Conservation (phyloP, 257 asterid species). For the Craterostigma plantagineum region DNA sequence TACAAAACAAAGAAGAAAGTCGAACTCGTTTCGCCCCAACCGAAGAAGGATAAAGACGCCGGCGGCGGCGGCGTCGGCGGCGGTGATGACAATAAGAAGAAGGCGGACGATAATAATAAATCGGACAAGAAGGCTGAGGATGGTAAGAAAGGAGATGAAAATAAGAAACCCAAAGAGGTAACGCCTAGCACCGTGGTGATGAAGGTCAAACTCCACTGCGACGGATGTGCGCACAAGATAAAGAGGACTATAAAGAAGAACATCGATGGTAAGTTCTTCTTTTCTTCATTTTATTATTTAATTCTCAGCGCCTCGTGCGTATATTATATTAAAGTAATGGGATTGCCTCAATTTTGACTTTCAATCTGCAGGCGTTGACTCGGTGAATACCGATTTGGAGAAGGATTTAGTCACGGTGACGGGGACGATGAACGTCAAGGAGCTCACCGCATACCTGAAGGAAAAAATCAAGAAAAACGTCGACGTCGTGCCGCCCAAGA, state of each 20-base stretch:
- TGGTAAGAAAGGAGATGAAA: too few relatives aligned
- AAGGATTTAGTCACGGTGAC: slow-evolving; percentile 60
- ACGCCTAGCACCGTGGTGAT: slow-evolving; percentile 25
- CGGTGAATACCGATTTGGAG: slow-evolving; percentile 27
- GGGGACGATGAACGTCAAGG: slow-evolving; percentile 69
- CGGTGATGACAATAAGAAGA: slow-evolving; percentile 26
- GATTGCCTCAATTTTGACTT: too few relatives aligned
- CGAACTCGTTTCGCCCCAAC: slow-evolving; percentile 60
- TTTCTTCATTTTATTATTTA: too few relatives aligned
- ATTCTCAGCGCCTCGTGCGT: too few relatives aligned
- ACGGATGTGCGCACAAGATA: slow-evolving; percentile 76
- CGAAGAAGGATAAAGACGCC: slow-evolving; percentile 38
- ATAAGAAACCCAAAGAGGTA: neutral
- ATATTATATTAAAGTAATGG: too few relatives aligned
- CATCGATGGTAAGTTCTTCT: slow-evolving; percentile 43
- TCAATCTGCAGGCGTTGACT: slow-evolving; percentile 36
- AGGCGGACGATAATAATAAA: slow-evolving; percentile 20
- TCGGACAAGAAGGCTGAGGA: slow-evolving; percentile 4
- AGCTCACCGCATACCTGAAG: slow-evolving; percentile 36
- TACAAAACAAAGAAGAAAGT: slow-evolving; percentile 77
- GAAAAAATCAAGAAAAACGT: slow-evolving; percentile 41
- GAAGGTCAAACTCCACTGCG: slow-evolving; percentile 72
- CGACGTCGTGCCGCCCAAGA: slow-evolving; percentile 38
- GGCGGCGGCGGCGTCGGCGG: slow-evolving; percentile 12
- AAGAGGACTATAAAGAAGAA: slow-evolving; percentile 37